A percentile compares a stretch with the other conserved stretches of the same genome.
Evolutionary conservation across 2,329 filamentous ascomycete species (phyloP).

Genomic region (Zymoseptoria ardabiliae): DNA sequence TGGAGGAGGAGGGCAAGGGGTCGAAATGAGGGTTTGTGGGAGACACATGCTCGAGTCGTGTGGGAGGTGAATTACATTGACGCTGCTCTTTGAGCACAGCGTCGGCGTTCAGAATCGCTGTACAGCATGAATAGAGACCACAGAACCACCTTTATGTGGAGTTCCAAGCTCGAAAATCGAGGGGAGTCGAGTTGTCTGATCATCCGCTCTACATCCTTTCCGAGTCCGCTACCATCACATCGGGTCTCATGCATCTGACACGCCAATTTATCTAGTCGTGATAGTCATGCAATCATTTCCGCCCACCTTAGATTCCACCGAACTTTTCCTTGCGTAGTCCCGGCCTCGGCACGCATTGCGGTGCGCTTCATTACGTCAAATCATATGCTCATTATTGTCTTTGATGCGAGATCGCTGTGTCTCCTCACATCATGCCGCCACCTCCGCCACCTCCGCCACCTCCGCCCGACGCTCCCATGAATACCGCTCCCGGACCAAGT

Average conservation of each 20-base stretch:
- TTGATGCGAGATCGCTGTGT: background rate
- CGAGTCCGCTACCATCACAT: background rate
- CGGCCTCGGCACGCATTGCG: background rate
- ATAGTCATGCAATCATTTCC: background rate
- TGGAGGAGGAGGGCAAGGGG: conserved; percentile 49
- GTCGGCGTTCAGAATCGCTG: background rate
- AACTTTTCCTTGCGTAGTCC: background rate
- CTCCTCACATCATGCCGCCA: background rate
- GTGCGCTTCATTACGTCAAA: background rate
- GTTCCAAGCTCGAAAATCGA: background rate
- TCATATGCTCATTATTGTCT: background rate
- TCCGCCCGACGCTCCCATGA: background rate
- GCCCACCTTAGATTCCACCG: background rate
- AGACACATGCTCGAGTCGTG: background rate
- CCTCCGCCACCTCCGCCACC: background rate
- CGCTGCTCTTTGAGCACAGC: background rate
- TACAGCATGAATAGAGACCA: background rate
- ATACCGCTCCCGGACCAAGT: background rate
- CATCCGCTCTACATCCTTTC: background rate
- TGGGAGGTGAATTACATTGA: background rate
- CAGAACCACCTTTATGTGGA: background rate
- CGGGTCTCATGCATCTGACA: background rate
- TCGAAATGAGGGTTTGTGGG: background rate
- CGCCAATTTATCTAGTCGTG: background rate
- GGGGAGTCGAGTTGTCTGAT: background rate